These are phyloP conservation scores for Aspergillus ustus DNA, from an alignment of 2,329 filamentous ascomycete genomes.

Conservation along the genomic window DNA sequence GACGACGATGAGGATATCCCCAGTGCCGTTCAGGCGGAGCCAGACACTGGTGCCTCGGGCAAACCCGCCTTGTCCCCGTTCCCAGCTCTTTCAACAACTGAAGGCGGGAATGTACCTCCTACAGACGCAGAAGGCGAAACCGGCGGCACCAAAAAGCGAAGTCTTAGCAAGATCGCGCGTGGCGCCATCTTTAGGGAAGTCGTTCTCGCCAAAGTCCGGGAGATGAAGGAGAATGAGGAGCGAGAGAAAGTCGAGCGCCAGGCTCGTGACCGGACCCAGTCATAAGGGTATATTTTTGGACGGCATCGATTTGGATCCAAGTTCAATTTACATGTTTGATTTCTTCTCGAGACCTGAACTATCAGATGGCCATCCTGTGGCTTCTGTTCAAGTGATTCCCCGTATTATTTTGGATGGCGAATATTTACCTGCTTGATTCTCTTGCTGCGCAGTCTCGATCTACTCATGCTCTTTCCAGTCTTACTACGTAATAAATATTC, in stretches of 20 bases:
- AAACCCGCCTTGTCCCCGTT: conserved; percentile 30
- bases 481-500: not conserved
- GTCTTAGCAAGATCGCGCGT: conserved; percentile 63
- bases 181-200: conserved; percentile 90
- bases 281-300: conserved; percentile 29
- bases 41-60: conserved; percentile 52
- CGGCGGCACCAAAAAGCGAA: conserved; percentile 51
- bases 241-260: conserved; percentile 69
- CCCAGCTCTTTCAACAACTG: conserved; percentile 29
- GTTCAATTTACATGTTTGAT: conserved; percentile 8
- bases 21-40: conserved; percentile 61
- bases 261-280: conserved; percentile 47
- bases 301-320: conserved; percentile 10
- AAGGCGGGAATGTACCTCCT: conserved; percentile 18
- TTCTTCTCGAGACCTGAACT: conserved; percentile 5
- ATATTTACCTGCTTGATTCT: conserved; percentile 7
- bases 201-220: conserved; percentile 88
- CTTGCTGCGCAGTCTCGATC: not conserved
- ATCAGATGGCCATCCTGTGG: conserved; percentile 29
- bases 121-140: conserved; percentile 29
- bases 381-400: conserved; percentile 41
- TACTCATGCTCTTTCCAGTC: not conserved
- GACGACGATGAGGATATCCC: conserved; percentile 79
- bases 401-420: conserved; percentile 19
- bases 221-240: conserved; percentile 87